Conservation (phyloP, 495 filamentous ascomycete species). For the Trypethelium eluteriae region DNA sequence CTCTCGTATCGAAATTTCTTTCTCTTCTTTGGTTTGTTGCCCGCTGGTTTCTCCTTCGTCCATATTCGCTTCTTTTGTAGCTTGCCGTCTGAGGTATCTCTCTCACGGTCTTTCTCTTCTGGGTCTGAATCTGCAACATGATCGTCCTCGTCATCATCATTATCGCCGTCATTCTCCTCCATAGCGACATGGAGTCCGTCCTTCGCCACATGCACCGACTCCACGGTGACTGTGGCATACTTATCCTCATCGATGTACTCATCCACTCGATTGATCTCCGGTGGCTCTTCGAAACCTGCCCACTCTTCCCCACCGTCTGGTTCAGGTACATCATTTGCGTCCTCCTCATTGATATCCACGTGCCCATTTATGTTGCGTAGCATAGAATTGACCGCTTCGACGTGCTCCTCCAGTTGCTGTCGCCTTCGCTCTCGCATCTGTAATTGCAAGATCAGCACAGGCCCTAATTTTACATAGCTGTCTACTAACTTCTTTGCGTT, state of each 20-base stretch:
- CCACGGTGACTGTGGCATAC: constrained; percentile 87
- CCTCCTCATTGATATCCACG: constrained; percentile 40
- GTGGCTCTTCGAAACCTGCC: constrained; percentile 50
- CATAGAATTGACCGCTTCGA: constrained; percentile 61
- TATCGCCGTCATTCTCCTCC: constrained; percentile 31
- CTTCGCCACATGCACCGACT: constrained; percentile 74
- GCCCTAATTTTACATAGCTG: neutral
- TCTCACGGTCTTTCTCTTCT: constrained; percentile 24
- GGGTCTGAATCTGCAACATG: neutral
- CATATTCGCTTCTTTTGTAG: constrained; percentile 28
- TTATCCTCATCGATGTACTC: constrained; percentile 96
- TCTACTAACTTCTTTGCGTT: constrained; percentile 61
- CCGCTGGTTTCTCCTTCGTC: constrained; percentile 48
- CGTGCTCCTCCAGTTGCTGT: constrained; percentile 68
- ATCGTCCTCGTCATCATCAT: constrained; percentile 11
- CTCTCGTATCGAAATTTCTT: constrained; percentile 89
- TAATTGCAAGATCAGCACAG: constrained; percentile 1
- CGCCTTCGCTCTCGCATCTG: constrained; percentile 76
- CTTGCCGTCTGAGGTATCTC: constrained; percentile 25
- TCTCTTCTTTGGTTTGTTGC: constrained; percentile 64
- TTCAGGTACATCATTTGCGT: constrained; percentile 32
- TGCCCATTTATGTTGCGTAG: constrained; percentile 44
- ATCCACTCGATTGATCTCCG: constrained; percentile 64
- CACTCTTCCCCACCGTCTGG: constrained; percentile 48
- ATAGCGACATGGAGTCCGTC: constrained; percentile 52